Percentiles rank a stretch among this genome's conserved stretches.
Conservation (phyloP, 495 filamentous ascomycete species). For the Rhypophila decipiens region DNA sequence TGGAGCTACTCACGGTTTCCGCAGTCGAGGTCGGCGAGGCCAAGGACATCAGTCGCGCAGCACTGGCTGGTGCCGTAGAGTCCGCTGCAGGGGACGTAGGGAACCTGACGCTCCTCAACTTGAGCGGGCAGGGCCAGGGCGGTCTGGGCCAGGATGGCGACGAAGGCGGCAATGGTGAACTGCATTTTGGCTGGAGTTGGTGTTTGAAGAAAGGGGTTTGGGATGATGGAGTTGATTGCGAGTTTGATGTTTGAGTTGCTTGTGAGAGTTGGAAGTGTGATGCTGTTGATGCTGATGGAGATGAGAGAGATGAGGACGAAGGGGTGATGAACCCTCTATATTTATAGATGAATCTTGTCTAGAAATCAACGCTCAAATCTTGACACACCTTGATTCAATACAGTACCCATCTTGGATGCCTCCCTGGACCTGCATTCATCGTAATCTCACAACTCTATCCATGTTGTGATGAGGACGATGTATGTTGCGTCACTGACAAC, state of each 20-base stretch:
- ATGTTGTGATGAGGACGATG: neutral
- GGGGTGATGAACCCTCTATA: neutral
- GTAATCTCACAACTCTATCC: neutral
- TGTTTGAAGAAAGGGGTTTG: neutral
- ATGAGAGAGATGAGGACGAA: neutral
- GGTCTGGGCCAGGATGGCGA: slow-evolving; percentile 17
- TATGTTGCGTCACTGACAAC: neutral
- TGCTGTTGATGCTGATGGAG: neutral
- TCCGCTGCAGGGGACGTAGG: slow-evolving; percentile 31
- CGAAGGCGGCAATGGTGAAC: slow-evolving; percentile 20
- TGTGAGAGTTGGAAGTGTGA: neutral
- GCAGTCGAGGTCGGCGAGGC: slow-evolving; percentile 38
- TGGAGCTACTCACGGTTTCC: slow-evolving; percentile 24
- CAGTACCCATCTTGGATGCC: neutral
- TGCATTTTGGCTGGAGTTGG: slow-evolving; percentile 16
- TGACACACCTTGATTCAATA: neutral
- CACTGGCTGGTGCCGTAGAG: slow-evolving; percentile 36
- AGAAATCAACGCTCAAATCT: too few species aligned
- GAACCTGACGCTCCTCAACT: slow-evolving; percentile 25
- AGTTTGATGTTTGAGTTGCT: neutral
- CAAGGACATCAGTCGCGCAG: slow-evolving; percentile 39
- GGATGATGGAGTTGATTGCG: neutral
- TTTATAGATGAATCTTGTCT: neutral
- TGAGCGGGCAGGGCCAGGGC: slow-evolving; percentile 16
- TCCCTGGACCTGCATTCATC: too few species aligned